Evolutionary conservation across 768 basidiomycete genomes (phyloP).

Genomic region (Kwoniella sp.): DNA sequence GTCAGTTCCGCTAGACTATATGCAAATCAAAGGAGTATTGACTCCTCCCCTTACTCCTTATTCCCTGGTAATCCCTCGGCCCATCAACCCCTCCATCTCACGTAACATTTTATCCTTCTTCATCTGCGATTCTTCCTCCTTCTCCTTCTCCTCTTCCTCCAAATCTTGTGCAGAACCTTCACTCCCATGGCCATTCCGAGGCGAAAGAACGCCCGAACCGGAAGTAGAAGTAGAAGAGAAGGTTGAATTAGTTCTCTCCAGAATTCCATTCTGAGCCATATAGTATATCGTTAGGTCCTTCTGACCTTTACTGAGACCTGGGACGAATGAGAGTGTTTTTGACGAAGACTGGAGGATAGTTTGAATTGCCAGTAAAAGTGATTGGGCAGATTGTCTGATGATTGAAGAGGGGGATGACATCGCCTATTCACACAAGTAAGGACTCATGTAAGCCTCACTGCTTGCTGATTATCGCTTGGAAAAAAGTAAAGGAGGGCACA

Average conservation of each 20-base stretch:
- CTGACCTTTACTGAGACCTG: constrained; percentile 24
- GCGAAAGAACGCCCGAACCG: neutral
- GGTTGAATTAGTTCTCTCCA: constrained; percentile 9
- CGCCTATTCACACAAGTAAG: constrained; percentile 15
- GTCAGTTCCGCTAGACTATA: too few relatives aligned
- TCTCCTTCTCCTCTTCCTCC: constrained; percentile 2
- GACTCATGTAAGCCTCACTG: neutral
- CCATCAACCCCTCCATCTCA: constrained; percentile 37
- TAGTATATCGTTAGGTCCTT: constrained; percentile 42
- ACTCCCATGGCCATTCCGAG: neutral
- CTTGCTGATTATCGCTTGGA: neutral
- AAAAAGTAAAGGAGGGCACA: neutral
- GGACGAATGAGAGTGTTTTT: constrained; percentile 33
- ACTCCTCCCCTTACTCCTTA: neutral
- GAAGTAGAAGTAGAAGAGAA: neutral
- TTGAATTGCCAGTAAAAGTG: constrained; percentile 43
- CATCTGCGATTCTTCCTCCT: constrained; percentile 7
- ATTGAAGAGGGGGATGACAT: constrained; percentile 24
- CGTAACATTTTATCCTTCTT: constrained; percentile 29
- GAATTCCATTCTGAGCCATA: constrained; percentile 42
- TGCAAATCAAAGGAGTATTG: too few relatives aligned
- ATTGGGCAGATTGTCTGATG: constrained; percentile 41
- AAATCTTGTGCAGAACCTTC: neutral
- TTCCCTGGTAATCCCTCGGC: constrained; percentile 19
- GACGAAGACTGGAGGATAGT: constrained; percentile 27